phyloP scores from a whole-genome alignment of 352 stramenopile species.

The Phytophthora sp. region DNA sequence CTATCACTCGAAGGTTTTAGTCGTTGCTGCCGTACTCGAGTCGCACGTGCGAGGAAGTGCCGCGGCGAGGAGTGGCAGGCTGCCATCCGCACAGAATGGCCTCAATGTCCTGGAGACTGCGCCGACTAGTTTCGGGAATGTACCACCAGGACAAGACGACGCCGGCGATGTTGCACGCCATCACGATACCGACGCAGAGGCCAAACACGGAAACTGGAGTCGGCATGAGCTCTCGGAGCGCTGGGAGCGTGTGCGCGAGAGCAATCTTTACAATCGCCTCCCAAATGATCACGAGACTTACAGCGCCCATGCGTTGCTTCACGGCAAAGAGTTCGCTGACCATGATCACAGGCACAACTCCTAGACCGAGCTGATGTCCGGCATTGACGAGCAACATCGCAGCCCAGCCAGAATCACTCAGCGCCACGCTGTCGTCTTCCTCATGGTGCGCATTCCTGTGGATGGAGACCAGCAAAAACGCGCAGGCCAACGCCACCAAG shows the following conservation, averaged over 20 bases:
- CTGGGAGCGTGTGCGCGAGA: slow-evolving; percentile 43
- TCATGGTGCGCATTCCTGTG: slow-evolving; percentile 35
- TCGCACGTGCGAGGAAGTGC: slow-evolving; percentile 55
- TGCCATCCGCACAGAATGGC: slow-evolving; percentile 78
- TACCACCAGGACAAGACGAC: slow-evolving; percentile 67
- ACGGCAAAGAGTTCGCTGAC: slow-evolving; percentile 78
- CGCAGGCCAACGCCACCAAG: slow-evolving; percentile 50
- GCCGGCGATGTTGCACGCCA: slow-evolving; percentile 53
- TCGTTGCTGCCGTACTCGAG: slow-evolving; percentile 48
- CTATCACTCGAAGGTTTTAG: slow-evolving; percentile 10
- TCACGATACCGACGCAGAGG: slow-evolving; percentile 45
- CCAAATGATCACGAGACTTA: slow-evolving; percentile 74
- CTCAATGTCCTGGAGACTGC: slow-evolving; percentile 84
- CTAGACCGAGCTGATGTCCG: slow-evolving; percentile 70
- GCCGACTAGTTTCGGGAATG: slow-evolving; percentile 75
- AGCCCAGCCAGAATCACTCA: slow-evolving; percentile 67
- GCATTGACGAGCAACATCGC: slow-evolving; percentile 68
- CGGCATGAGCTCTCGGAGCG: slow-evolving; percentile 47
- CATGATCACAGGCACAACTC: slow-evolving; percentile 61
- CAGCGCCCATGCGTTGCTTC: slow-evolving; percentile 61
- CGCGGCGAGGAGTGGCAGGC: slow-evolving; percentile 64
- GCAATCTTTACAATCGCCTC: slow-evolving; percentile 53
- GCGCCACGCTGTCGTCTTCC: slow-evolving; percentile 27
- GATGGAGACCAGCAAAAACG: slow-evolving; percentile 58
- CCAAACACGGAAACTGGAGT: slow-evolving; percentile 51